Conservation (phyloP, 768 basidiomycete species). For the Tephrocybe sp. region DNA sequence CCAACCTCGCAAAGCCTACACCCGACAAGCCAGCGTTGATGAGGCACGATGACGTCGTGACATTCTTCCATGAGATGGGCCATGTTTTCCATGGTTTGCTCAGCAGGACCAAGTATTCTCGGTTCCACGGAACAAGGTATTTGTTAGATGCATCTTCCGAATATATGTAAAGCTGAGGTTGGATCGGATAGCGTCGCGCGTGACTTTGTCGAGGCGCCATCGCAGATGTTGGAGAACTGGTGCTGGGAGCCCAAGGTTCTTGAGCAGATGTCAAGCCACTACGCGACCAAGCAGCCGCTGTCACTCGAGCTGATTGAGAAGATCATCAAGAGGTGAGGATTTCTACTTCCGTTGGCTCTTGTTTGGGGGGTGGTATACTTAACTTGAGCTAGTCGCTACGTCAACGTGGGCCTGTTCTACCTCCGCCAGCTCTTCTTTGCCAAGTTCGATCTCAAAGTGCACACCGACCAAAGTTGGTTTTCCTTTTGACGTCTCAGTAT, state of each 20-base stretch:
- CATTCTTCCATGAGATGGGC: constrained; percentile 92
- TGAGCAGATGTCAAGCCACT: constrained; percentile 77
- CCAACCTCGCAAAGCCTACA: constrained; percentile 85
- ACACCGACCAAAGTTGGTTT: constrained; percentile 58
- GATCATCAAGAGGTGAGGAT: constrained; percentile 66
- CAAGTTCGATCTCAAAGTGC: constrained; percentile 73
- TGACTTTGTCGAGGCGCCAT: constrained; percentile 88
- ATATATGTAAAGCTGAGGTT: background rate
- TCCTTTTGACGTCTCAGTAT: background rate
- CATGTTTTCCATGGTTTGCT: constrained; percentile 71
- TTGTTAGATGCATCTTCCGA: background rate
- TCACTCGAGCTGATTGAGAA: constrained; percentile 73
- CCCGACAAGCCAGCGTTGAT: constrained; percentile 79
- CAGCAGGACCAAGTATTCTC: constrained; percentile 63
- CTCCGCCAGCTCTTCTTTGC: constrained; percentile 85
- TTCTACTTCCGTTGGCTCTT: constrained; percentile 3
- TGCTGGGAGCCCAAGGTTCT: constrained; percentile 84
- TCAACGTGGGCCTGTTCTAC: constrained; percentile 80
- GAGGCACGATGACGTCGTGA: constrained; percentile 86
- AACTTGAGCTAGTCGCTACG: constrained; percentile 51
- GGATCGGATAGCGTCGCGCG: constrained; percentile 51
- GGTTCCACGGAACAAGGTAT: constrained; percentile 80
- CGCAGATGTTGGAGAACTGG: constrained; percentile 94
- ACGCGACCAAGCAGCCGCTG: constrained; percentile 68
- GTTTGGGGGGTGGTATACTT: background rate